phyloP scores from a whole-genome alignment of 495 filamentous ascomycete species.

The Penicillium angulare region DNA sequence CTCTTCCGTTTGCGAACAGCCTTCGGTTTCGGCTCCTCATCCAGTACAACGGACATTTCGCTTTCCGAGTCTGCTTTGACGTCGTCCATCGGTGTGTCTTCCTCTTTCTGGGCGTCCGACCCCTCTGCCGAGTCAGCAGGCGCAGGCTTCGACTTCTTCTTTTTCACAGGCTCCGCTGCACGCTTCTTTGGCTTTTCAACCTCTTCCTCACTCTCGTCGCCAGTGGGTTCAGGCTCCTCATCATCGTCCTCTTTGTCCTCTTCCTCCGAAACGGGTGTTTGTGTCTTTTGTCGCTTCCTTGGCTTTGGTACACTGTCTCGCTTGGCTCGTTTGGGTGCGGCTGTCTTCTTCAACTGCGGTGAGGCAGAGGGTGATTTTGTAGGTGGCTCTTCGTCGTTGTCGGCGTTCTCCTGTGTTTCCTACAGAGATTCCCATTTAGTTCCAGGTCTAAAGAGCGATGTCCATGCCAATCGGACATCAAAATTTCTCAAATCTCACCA shows the following conservation, averaged over 20 bases:
- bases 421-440: conserved; percentile 4
- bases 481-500: conserved; percentile 55
- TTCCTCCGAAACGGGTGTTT: conserved; percentile 28
- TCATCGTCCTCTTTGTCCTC: no score
- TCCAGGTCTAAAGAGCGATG: neutral
- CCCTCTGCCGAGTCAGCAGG: conserved; percentile 18
- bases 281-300: conserved; percentile 39
- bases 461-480: neutral
- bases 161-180: conserved; percentile 14
- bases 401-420: conserved; percentile 31
- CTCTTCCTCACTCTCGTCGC: conserved; percentile 26
- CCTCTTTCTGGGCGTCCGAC: conserved; percentile 22
- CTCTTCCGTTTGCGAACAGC: conserved; percentile 46
- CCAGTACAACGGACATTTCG: conserved; percentile 75
- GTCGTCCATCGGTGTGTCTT: conserved; percentile 9
- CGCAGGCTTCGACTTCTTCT: conserved; percentile 23
- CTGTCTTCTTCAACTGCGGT: conserved; percentile 20
- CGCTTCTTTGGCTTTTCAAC: neutral
- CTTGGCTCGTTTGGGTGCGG: conserved; percentile 30
- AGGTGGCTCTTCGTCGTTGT: conserved; percentile 10
- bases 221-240: conserved; percentile 14
- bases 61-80: conserved; percentile 63
- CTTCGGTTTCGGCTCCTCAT: conserved; percentile 64
- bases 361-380: conserved; percentile 13
- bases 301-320: conserved; percentile 17